Evolutionary conservation across 2,329 filamentous ascomycete species (phyloP).

Genomic region (Botrytis galanthina): DNA sequence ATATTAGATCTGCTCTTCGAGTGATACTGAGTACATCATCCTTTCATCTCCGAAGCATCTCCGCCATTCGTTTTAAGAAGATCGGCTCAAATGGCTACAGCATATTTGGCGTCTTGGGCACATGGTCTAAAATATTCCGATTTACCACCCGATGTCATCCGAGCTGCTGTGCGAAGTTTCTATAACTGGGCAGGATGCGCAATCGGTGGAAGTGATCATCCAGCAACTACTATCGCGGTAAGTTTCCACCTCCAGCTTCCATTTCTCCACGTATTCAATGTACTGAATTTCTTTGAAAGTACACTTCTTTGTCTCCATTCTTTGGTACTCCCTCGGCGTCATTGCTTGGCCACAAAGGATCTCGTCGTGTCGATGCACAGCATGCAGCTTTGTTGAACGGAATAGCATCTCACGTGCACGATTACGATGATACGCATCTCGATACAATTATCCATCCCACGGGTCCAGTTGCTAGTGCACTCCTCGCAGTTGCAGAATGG

Average conservation of each 20-base stretch:
- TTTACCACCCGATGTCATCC: slow-evolving; percentile 43
- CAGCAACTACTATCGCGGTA: slow-evolving; percentile 27
- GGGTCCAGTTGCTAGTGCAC: slow-evolving; percentile 49
- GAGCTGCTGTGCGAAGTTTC: slow-evolving; percentile 47
- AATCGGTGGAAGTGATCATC: slow-evolving; percentile 46
- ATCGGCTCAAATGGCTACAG: slow-evolving; percentile 44
- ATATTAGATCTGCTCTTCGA: neutral
- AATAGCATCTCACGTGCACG: slow-evolving; percentile 54
- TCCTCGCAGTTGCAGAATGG: slow-evolving; percentile 49
- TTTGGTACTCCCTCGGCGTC: slow-evolving; percentile 38
- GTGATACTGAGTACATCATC: neutral
- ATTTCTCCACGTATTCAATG: neutral
- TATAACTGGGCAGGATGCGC: slow-evolving; percentile 56
- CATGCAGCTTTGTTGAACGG: slow-evolving; percentile 53
- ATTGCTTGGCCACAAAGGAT: slow-evolving; percentile 39
- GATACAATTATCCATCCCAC: slow-evolving; percentile 56
- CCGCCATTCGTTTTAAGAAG: neutral
- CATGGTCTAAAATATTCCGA: slow-evolving; percentile 43
- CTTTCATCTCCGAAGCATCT: neutral
- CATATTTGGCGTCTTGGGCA: slow-evolving; percentile 49
- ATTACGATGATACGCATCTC: slow-evolving; percentile 57
- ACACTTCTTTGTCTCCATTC: slow-evolving; percentile 35
- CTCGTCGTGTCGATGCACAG: slow-evolving; percentile 43
- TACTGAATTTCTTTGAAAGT: slow-evolving; percentile 20
- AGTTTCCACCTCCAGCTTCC: neutral